Evolutionary conservation across 306 rosid genomes (phyloP), one percentile per base, ranked within the genome.

Genomic region (Gastrolobium villosum): DNA sequence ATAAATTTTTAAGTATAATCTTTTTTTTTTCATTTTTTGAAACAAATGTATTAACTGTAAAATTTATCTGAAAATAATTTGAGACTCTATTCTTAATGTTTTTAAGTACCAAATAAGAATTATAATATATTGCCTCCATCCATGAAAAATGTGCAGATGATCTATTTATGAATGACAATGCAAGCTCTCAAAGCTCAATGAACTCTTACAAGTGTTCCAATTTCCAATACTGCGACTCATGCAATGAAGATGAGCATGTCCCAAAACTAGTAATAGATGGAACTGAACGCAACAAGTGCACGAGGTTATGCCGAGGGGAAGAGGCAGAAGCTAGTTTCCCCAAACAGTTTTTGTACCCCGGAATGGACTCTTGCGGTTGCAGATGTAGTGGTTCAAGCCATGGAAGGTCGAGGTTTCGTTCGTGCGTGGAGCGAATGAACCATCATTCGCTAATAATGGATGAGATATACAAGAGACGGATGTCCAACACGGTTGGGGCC

Each of bases 401-500:
- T 30, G 8, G 56, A 0, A 54, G 53, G 2, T 69, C 50, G 1
- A 79, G 72, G 65, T 50, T 79, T 50, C 81, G 70, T 14, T 90
- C 94, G 1, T 79, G 78, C 8, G 73, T 83, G 13, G 91, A 89
- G 13, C 88, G 89, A 2, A 88, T 90, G 7, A 89, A 87, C 73
- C 85, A 86, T 75, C 73, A 81, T 6, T 87, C 90, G 5, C 54
- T 88, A 52, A 79, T 83, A 32, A 20, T 80, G 76, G 89, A 90
- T 53, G 92, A 90, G 85, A 63, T 92, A 15, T 54, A 76, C n/a
- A 89, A 87, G 84, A 88, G 89, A 67, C 73, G 93, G 37, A 41
- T 86, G 84, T 90, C 67, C 65, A 87, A 92, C 57, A 92, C 96
- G 0, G 86, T 92, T 11, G 94, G 87, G 1, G 86, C 92, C 30